Evolutionary conservation across 177 flowering plant genomes (phyloP).

Genomic region (Telopea speciosissima): DNA sequence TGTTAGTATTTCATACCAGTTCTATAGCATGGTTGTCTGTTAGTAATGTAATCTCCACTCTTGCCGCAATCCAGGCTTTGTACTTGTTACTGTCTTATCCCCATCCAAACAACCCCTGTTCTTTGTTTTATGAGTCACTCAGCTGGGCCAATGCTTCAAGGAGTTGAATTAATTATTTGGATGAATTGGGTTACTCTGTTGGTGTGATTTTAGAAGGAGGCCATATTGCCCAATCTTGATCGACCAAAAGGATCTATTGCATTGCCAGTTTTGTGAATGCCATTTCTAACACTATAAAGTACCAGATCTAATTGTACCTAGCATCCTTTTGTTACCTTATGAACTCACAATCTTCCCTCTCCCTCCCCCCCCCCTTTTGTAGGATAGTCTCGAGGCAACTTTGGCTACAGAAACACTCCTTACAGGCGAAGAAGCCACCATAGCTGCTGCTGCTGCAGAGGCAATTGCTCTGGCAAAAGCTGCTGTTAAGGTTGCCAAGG

Average conservation of each 20-base stretch:
- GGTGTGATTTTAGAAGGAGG: background rate
- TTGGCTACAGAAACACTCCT: slow-evolving; percentile 48
- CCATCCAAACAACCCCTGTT: background rate
- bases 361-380: slow-evolving; percentile 5
- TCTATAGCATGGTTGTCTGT: background rate
- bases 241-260: background rate
- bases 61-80: background rate
- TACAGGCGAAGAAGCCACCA: slow-evolving; percentile 58
- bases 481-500: slow-evolving; percentile 75
- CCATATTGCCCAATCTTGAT: background rate
- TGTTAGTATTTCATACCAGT: background rate
- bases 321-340: background rate
- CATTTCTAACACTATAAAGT: background rate
- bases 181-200: background rate
- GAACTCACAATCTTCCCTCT: background rate
- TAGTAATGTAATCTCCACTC: background rate
- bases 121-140: background rate
- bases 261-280: background rate
- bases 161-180: background rate
- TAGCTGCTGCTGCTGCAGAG: slow-evolving; percentile 88
- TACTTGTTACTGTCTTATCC: background rate
- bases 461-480: slow-evolving; percentile 88
- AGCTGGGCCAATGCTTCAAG: background rate
- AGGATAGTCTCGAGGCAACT: slow-evolving; percentile 43
- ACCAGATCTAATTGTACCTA: background rate